Percentiles rank a stretch among this genome's conserved stretches.
Evolutionary conservation across 2,329 filamentous ascomycete genomes (phyloP).

Genomic region (Coleophoma crateriformis): DNA sequence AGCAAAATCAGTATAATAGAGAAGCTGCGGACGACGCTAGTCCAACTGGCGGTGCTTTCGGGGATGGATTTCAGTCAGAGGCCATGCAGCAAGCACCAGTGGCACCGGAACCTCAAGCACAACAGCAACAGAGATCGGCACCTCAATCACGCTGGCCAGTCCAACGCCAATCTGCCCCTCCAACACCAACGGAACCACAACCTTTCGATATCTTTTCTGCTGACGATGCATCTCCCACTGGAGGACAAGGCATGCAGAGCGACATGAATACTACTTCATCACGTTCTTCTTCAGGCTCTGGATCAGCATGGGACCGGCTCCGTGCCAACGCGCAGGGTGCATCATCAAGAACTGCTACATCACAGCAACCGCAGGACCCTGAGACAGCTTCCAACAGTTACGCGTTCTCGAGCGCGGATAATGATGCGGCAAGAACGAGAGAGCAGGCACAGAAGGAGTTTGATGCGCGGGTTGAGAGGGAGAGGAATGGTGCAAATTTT

Average conservation of each 20-base stretch:
- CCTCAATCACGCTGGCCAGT: neutral
- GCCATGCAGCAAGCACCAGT: neutral
- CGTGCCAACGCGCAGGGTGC: slow-evolving; percentile 2
- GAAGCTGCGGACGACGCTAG: slow-evolving; percentile 19
- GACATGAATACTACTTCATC: slow-evolving; percentile 5
- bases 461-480: slow-evolving; percentile 25
- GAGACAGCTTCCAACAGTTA: slow-evolving; percentile 9
- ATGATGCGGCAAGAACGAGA: slow-evolving; percentile 14
- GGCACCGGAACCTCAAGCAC: neutral
- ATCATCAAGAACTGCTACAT: neutral
- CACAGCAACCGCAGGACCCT: slow-evolving; percentile 1
- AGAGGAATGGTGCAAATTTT: slow-evolving; percentile 24
- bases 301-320: slow-evolving; percentile 27
- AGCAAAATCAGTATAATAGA: neutral
- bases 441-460: slow-evolving; percentile 25
- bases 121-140: neutral
- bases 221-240: slow-evolving; percentile 23
- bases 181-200: slow-evolving; percentile 4
- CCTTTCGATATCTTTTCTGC: slow-evolving; percentile 15
- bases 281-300: slow-evolving; percentile 1
- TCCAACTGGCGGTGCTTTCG: slow-evolving; percentile 18
- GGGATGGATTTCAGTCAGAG: slow-evolving; percentile 4
- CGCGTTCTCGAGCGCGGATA: slow-evolving; percentile 17
- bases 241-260: slow-evolving; percentile 11
- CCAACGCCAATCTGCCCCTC: neutral